Percentiles rank a stretch among this genome's conserved stretches.
Evolutionary conservation across 164 flowering plant species (phyloP).

Genomic region (Stephania yunnanensis): DNA sequence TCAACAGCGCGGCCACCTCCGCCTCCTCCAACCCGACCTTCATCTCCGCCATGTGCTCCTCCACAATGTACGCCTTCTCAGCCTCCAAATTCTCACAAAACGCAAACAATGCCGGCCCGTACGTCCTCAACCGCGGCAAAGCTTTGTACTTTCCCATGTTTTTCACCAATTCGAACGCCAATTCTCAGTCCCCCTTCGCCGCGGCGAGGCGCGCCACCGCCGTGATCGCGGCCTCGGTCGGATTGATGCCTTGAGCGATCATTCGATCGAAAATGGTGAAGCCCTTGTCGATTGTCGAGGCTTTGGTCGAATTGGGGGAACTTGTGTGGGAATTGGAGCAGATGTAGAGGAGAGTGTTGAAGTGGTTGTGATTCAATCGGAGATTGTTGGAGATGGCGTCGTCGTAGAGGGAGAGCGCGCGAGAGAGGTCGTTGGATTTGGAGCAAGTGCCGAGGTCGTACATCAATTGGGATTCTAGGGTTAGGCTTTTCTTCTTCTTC

Average conservation of each 20-base stretch:
- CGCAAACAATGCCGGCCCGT: conserved; percentile 59
- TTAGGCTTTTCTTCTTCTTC: conserved; percentile 33
- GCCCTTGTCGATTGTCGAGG: conserved; percentile 42
- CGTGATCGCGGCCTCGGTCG: conserved; percentile 74
- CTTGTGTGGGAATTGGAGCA: conserved; percentile 46
- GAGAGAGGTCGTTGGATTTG: conserved; percentile 49
- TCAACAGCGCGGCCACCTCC: conserved; percentile 58
- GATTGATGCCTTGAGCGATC: conserved; percentile 31
- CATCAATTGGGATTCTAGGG: conserved; percentile 44
- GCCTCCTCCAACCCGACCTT: conserved; percentile 54
- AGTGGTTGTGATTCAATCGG: conserved; percentile 45
- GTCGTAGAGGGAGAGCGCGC: conserved; percentile 64
- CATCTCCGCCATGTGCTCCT: conserved; percentile 45
- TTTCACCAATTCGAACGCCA: conserved; percentile 55
- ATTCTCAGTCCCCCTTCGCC: conserved; percentile 61
- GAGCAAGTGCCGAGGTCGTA: conserved; percentile 52
- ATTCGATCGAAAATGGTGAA: conserved; percentile 50
- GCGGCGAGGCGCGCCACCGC: conserved; percentile 65
- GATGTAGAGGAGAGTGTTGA: conserved; percentile 61
- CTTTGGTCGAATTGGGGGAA: conserved; percentile 11
- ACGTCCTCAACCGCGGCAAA: conserved; percentile 54
- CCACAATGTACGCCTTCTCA: conserved; percentile 69
- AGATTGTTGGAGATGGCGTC: conserved; percentile 33
- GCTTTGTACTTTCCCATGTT: conserved; percentile 28
- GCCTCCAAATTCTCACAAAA: conserved; percentile 48